A percentile compares a stretch with the other conserved stretches of the same genome.
phyloP scores from a whole-genome alignment of 2,329 filamentous ascomycete species.

The Xylaria sp. region DNA sequence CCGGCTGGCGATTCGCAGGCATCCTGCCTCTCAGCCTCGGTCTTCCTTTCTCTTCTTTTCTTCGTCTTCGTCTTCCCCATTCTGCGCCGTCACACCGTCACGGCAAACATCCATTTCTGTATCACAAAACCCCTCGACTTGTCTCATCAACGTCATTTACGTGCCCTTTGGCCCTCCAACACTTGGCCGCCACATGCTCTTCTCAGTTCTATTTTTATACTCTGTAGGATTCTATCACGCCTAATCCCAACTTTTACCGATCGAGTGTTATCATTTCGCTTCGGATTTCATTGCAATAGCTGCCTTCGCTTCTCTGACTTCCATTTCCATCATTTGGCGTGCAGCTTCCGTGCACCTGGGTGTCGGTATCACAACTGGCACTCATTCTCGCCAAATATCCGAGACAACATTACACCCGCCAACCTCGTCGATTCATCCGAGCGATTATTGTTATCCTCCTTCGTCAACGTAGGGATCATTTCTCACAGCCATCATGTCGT shows the following conservation, averaged over 20 bases:
- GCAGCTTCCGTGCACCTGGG: not conserved
- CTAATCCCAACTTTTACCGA: too few species aligned
- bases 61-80: not conserved
- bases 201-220: too few species aligned
- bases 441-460: not conserved
- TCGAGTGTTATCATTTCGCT: too few species aligned
- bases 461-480: not conserved
- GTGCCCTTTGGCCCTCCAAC: not conserved
- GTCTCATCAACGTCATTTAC: not conserved
- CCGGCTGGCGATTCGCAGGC: not conserved
- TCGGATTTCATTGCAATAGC: too few species aligned
- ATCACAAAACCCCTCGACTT: too few species aligned
- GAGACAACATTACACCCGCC: not conserved
- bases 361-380: not conserved
- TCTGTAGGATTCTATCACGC: too few species aligned
- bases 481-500: conserved; percentile 48
- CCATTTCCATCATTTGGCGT: too few species aligned
- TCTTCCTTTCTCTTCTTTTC: not conserved
- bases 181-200: not conserved
- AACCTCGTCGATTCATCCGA: not conserved
- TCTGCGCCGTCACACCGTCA: not conserved
- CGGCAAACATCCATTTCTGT: not conserved
- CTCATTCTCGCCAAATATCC: not conserved
- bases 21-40: not conserved
- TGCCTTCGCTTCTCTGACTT: too few species aligned